Base-by-base conservation (phyloP, 1,284 basidiomycete genomes). In the Coniferiporia weirii region DNA sequence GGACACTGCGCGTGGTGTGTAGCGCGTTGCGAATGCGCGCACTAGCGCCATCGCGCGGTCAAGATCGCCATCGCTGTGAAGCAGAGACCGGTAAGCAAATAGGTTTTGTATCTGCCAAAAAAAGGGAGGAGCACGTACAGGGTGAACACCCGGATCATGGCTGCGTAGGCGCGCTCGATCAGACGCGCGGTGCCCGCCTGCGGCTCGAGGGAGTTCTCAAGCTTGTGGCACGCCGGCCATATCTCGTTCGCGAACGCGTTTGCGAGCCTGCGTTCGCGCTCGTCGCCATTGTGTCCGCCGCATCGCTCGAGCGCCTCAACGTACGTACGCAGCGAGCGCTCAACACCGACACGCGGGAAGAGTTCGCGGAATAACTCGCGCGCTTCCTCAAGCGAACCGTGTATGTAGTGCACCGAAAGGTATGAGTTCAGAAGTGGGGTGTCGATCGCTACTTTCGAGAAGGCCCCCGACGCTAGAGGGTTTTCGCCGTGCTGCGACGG, bases 391-490 rank as follows among this genome's bases (percentile, higher is more conserved):
- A 91, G 69, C 1, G 79, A 73, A 0, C 80, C 69, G 65, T 91
- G 87, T 61, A 78, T 69, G 75, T 90, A 84, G 64, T 89, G 81
- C 0, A 95, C 87, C 1, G 89, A 83, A 43, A 98, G 73, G 69
- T 93, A 98, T 1, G 93, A 83, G 67, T 93, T 93, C 64, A 95
- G 68, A 7, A 98, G 78, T 1, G 80, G 77, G 0, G 89, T 66
- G 0, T 84, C 83, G 34, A 89, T 67, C 2, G 70, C 59, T 34
- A 96, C 91, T 48, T 77, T 68, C 1, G 71, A 70, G 70, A 98
- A 91, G 56, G 73, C 79, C 32, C 69, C 64, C 59, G 60, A 65
- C 56, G 44, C 69, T 65, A 60, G 71, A 57, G 10, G 52, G 12
- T 61, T 58, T 13, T 68, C 66, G 0, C 40, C 59, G 34, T 44